phyloP scores from a whole-genome alignment of 2,329 filamentous ascomycete genomes.

The Colletotrichum sp. region DNA sequence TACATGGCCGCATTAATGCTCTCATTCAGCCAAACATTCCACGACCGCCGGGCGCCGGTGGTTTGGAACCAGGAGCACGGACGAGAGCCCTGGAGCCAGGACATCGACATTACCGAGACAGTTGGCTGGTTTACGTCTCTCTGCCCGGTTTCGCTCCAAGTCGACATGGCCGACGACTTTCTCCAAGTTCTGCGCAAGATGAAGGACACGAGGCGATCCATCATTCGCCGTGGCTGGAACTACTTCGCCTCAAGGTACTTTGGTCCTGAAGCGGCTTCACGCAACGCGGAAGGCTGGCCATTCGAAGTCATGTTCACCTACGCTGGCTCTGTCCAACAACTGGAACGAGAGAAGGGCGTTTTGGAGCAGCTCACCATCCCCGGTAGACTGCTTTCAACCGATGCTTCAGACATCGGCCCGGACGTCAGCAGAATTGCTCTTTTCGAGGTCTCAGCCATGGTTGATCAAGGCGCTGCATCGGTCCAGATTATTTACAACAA shows the following conservation, averaged over 20 bases:
- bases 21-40: constrained; percentile 61
- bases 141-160: constrained; percentile 52
- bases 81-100: constrained; percentile 46
- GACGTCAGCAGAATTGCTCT: constrained; percentile 53
- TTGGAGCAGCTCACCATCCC: constrained; percentile 52
- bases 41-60: constrained; percentile 53
- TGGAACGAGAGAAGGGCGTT: constrained; percentile 52
- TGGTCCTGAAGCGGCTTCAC: constrained; percentile 31
- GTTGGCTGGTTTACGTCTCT: constrained; percentile 67
- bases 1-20: constrained; percentile 59
- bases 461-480: constrained; percentile 49
- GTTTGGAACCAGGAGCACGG: constrained; percentile 62
- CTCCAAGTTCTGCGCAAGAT: constrained; percentile 56
- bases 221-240: constrained; percentile 48
- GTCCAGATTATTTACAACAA: constrained; percentile 52
- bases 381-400: constrained; percentile 40
- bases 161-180: constrained; percentile 50
- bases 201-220: constrained; percentile 55
- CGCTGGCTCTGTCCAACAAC: constrained; percentile 52
- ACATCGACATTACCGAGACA: constrained; percentile 59
- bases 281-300: constrained; percentile 46
- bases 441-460: constrained; percentile 55
- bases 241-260: constrained; percentile 56
- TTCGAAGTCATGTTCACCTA: constrained; percentile 67
- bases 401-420: constrained; percentile 49